Evolutionary conservation across 2,329 filamentous ascomycete species (phyloP), one percentile per base, ranked within the genome.

Genomic region (Ophiostoma montium): DNA sequence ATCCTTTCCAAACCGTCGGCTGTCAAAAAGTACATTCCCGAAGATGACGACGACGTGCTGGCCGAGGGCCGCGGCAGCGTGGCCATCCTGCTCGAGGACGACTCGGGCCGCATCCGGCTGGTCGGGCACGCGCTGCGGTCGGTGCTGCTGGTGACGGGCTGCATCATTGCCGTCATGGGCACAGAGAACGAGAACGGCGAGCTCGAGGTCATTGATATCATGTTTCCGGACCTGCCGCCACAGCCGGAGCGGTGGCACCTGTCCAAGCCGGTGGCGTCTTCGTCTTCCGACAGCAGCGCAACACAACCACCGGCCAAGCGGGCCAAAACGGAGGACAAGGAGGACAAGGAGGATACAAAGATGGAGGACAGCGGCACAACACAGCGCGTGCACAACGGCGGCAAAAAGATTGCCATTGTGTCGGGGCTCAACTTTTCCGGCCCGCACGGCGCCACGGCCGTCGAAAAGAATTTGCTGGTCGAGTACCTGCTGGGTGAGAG

Each of bases 131-230:
- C 78, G 18, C 68, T 98, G 44, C 70, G 74, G 54, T 73, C 75
- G 1, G 72, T 84, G 21, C 71, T 86, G 52, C 74, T 96, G 8
- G 90, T 95, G 2, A 98, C 92, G 0, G 92, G 92, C 23, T 94
- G 86, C 58, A 88, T 98, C 58, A 76, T 96, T 38, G 89, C 88
- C n/a, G 88, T 89, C 3, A 78, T 98, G 69, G 92, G 92, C 33
- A 95, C 88, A 0, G 92, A 98, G 62, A 95, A 95, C 59, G 73
- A 78, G 47, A 83, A 90, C 65, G 92, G 92, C 54, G 86, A 95
- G 57, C 88, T 98, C 53, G 88, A 96, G 58, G 84, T 95, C 7
- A 74, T 96, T 36, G 90, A 95, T 64, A 72, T 95, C 56, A 86
- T 89, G 60, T 81, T 94, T 39, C 86, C 92, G 7, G 88, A 95